Conservation (phyloP, 2,329 filamentous ascomycete species). For the Talaromyces amestolkiae region DNA sequence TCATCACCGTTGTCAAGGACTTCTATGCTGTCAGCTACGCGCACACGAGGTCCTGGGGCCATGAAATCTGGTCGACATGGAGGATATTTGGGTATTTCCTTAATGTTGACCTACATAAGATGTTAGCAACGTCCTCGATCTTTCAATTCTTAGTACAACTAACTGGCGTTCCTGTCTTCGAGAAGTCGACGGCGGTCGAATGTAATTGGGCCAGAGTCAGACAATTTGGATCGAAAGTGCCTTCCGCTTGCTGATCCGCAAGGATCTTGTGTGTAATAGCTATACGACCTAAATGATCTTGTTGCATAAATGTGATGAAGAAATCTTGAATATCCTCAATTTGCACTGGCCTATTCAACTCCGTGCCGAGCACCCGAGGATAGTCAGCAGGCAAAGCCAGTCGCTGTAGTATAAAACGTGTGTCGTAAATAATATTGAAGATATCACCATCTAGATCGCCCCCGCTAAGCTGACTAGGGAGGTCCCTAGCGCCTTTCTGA, state of each 20-base stretch:
- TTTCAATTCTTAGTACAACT: constrained; percentile 23
- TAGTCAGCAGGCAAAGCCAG: constrained; percentile 68
- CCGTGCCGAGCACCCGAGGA: constrained; percentile 53
- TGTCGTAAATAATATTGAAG: constrained; percentile 76
- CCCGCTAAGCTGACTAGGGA: constrained; percentile 75
- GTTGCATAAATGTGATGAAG: constrained; percentile 74
- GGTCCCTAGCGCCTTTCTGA: constrained; percentile 65
- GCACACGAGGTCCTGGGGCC: constrained; percentile 26
- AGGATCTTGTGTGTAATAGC: constrained; percentile 63
- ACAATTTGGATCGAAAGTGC: constrained; percentile 56
- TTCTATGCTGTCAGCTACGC: constrained; percentile 20
- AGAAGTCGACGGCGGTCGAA: constrained; percentile 72
- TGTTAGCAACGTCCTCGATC: not conserved
- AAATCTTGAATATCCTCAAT: constrained; percentile 71
- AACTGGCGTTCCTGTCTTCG: constrained; percentile 66
- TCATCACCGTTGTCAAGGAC: constrained; percentile 18
- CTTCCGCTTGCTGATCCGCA: constrained; percentile 56
- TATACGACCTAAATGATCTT: constrained; percentile 64
- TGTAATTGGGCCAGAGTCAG: constrained; percentile 60
- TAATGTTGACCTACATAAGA: constrained; percentile 20
- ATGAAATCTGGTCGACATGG: constrained; percentile 22
- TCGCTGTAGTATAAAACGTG: constrained; percentile 44
- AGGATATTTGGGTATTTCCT: constrained; percentile 18
- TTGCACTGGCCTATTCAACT: constrained; percentile 61
- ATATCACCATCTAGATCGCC: constrained; percentile 83